phyloP scores from a whole-genome alignment of 495 filamentous ascomycete genomes.

The Penicillium herquei region DNA sequence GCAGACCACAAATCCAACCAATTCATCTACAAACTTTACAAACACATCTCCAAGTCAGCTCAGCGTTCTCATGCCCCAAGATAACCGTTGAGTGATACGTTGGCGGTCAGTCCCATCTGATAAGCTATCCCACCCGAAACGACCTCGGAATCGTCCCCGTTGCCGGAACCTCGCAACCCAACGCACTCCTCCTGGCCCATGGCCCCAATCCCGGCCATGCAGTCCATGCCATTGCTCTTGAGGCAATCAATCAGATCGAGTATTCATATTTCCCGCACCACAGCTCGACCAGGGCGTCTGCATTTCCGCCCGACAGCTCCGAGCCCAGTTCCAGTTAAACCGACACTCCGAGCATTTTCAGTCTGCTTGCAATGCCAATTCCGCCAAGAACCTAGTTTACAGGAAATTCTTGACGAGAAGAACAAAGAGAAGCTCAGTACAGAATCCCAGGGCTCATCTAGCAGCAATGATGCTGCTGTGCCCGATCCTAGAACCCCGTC shows the following conservation, averaged over 20 bases:
- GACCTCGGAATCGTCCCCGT: conserved; percentile 1
- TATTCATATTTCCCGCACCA: conserved; percentile 24
- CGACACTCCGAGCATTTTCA: conserved; percentile 32
- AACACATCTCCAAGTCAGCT: no score
- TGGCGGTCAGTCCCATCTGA: conserved; percentile 11
- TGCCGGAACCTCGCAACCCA: conserved; percentile 9
- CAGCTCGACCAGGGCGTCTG: conserved; percentile 14
- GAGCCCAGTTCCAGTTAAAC: conserved; percentile 21
- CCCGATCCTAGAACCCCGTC: conserved; percentile 18
- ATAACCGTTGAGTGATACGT: no score
- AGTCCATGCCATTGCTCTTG: conserved; percentile 43
- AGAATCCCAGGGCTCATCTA: conserved; percentile 18
- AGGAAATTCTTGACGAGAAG: conserved; percentile 23
- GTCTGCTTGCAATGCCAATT: conserved; percentile 43
- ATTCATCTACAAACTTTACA: no score
- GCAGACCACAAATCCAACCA: no score
- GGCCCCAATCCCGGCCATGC: conserved; percentile 37
- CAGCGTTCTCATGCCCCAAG: no score
- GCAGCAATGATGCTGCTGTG: conserved; percentile 16
- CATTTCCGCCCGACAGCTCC: conserved; percentile 24
- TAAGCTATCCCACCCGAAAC: conserved; percentile 14
- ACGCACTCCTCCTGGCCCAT: conserved; percentile 15
- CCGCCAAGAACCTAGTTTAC: conserved; percentile 22
- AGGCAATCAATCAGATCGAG: conserved; percentile 38
- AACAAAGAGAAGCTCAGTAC: conserved; percentile 13